These are phyloP conservation scores for Exutisphaerella laricina DNA, from an alignment of 2,329 filamentous ascomycete genomes.

Conservation along the genomic window DNA sequence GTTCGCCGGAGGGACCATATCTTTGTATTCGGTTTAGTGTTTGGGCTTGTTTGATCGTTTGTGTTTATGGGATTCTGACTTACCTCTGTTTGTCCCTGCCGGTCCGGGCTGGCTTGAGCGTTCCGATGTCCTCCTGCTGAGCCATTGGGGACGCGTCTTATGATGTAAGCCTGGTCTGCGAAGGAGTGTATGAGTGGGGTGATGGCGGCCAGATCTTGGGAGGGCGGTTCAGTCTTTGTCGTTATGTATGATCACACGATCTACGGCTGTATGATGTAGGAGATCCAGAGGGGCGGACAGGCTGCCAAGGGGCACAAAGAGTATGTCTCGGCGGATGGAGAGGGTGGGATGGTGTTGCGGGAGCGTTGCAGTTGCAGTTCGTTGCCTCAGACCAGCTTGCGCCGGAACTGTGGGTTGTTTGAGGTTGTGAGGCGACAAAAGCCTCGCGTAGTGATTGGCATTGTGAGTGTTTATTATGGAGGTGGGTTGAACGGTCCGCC, in stretches of 20 bases:
- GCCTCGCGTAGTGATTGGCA: conserved; percentile 28
- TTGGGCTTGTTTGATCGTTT: background rate
- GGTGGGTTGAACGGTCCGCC: no score
- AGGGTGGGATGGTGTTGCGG: conserved; percentile 31
- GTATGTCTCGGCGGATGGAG: no score
- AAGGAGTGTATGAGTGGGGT: conserved; percentile 19
- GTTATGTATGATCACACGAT: conserved; percentile 18
- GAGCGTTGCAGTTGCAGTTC: conserved; percentile 2
- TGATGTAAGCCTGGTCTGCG: conserved; percentile 8
- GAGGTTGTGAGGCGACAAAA: conserved; percentile 36
- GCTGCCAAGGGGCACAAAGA: no score
- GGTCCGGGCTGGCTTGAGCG: conserved; percentile 60
- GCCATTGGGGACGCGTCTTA: conserved; percentile 36
- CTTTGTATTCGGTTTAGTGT: conserved; percentile 45
- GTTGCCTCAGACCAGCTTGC: conserved; percentile 44
- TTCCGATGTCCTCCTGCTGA: conserved; percentile 36
- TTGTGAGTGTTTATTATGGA: conserved; percentile 26
- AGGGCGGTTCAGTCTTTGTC: conserved; percentile 7
- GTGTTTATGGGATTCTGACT: background rate
- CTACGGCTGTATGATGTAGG: background rate
- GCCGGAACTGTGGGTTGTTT: conserved; percentile 45
- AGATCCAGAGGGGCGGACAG: conserved; percentile 12
- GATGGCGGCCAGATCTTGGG: conserved; percentile 10
- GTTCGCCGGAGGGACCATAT: conserved; percentile 86
- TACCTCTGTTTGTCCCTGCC: conserved; percentile 70